These are phyloP conservation scores for Talaromyces sp. DNA, from an alignment of 2,329 filamentous ascomycete species.

Conservation along the genomic window DNA sequence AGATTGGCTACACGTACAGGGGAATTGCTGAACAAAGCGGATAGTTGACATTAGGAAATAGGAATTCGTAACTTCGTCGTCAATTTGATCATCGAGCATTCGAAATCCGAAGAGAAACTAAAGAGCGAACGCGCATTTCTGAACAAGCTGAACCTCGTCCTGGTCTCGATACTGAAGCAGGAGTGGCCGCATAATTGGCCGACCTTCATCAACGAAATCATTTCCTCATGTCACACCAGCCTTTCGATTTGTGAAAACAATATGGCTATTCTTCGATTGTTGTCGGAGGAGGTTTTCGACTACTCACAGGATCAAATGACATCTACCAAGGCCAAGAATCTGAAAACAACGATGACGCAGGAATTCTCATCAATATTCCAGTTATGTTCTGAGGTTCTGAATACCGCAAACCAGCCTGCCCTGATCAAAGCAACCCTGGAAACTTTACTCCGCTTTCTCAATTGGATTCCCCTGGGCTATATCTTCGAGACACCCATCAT, in stretches of 20 bases:
- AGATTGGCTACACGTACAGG: background rate
- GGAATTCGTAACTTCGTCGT: constrained; percentile 99
- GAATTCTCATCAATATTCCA: constrained; percentile 99
- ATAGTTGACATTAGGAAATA: constrained; percentile 35
- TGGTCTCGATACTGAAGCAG: constrained; percentile 96
- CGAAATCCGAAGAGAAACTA: constrained; percentile 81
- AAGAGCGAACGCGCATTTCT: constrained; percentile 81
- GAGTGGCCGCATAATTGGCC: constrained; percentile 99
- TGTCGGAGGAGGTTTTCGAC: constrained; percentile 98
- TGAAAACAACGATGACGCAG: constrained; percentile 98
- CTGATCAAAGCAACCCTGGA: constrained; percentile 95
- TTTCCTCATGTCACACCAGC: constrained; percentile 90
- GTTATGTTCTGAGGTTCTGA: constrained; percentile 91
- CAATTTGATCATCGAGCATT: constrained; percentile 94
- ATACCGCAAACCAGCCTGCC: constrained; percentile 80
- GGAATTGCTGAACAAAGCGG: background rate
- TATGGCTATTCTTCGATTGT: constrained; percentile 92
- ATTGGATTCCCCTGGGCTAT: constrained; percentile 98
- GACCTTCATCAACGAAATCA: constrained; percentile 99
- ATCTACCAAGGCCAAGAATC: constrained; percentile 90
- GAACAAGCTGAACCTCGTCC: constrained; percentile 97
- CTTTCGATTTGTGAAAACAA: constrained; percentile 99
- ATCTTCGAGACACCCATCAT: constrained; percentile 98
- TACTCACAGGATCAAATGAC: constrained; percentile 99
- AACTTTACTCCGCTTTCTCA: constrained; percentile 91